Base-by-base conservation (phyloP, 176 grass and related monocot genomes). In the Carex kokanica region DNA sequence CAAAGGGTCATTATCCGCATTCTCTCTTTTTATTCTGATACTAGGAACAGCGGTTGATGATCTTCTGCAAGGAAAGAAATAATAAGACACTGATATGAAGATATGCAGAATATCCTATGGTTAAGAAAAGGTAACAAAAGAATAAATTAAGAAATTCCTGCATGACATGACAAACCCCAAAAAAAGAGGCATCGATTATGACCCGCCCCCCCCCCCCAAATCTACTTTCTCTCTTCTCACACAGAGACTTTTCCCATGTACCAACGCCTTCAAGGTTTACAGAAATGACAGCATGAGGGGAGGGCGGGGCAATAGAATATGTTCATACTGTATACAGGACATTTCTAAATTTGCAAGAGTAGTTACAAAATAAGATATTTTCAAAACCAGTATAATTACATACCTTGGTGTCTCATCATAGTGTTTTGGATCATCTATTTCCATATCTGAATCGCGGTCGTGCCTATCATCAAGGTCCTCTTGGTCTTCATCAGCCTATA, bases 401-500 rank as follows among this genome's bases (percentile, higher is more conserved):
- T 84, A 85, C 55, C 61, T 32, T 81, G 80, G 54, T 55, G 84
- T 83, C 64, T 90, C 93, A 25, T 90, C 91, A 57, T 62, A 74
- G 67, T 82, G 78, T 57, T 68, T 88, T 34, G 60, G 65, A 82
- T 88, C 86, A 78, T 93, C 88, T 56, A 90, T 43, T 55, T 95
- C 89, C 80, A 89, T 89, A 82, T 99, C 93, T 70, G 88, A 91
- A 89, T 93, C 89, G 78, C 83, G 93, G 86, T 92, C 93, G 2
- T 89, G 84, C 72, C 88, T 91, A 88, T 90, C 89, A 81, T 99
- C 97, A 29, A 71, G 88, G 87, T 99, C 89, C 61, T 88, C 91
- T 84, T 91, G 83, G 88, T 99, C 97, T 92, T 99, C 97, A 89
- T 95, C 91, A 18, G 55, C 85, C 97, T 99, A 86, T 77, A 90